Evolutionary conservation across 1,139 yeast species (phyloP).

Genomic region (Candida anutae): DNA sequence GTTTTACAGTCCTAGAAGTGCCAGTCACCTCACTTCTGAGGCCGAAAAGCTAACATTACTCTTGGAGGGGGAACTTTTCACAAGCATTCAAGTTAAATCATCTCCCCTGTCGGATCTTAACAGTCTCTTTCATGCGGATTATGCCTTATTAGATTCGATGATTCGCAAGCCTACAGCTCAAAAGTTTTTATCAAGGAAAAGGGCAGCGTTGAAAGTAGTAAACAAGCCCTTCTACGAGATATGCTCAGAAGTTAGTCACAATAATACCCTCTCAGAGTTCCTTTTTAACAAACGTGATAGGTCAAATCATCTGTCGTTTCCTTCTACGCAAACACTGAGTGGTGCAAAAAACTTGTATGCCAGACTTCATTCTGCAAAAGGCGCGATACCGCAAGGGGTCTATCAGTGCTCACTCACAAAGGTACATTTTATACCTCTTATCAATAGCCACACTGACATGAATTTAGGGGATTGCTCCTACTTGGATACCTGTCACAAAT

Average conservation of each 20-base stretch:
- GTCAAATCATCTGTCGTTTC: conserved; percentile 7
- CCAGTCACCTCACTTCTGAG: background rate
- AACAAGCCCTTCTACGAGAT: conserved; percentile 41
- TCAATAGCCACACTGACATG: conserved; percentile 49
- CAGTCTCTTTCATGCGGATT: conserved; percentile 3
- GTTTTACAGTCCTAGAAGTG: background rate
- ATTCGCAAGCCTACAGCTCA: conserved; percentile 23
- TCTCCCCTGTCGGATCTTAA: background rate
- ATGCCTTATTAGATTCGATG: conserved; percentile 7
- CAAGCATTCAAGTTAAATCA: conserved; percentile 4
- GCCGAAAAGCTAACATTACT: conserved; percentile 3
- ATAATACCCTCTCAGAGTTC: conserved; percentile 22
- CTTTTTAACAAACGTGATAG: conserved; percentile 14
- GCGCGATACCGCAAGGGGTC: conserved; percentile 17
- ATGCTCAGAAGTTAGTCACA: conserved; percentile 44
- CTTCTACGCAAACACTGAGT: conserved; percentile 6
- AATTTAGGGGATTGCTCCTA: conserved; percentile 89
- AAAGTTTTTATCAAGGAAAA: conserved; percentile 31
- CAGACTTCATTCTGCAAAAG: conserved; percentile 7
- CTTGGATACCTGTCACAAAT: conserved; percentile 86
- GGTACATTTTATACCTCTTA: conserved; percentile 57
- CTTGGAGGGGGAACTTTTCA: conserved; percentile 12
- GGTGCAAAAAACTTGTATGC: conserved; percentile 6
- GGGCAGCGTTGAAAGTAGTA: conserved; percentile 28
- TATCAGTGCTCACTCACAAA: conserved; percentile 38